Evolutionary conservation across 176 grass and related monocot genomes (phyloP).

Genomic region (Stipa capillata): DNA sequence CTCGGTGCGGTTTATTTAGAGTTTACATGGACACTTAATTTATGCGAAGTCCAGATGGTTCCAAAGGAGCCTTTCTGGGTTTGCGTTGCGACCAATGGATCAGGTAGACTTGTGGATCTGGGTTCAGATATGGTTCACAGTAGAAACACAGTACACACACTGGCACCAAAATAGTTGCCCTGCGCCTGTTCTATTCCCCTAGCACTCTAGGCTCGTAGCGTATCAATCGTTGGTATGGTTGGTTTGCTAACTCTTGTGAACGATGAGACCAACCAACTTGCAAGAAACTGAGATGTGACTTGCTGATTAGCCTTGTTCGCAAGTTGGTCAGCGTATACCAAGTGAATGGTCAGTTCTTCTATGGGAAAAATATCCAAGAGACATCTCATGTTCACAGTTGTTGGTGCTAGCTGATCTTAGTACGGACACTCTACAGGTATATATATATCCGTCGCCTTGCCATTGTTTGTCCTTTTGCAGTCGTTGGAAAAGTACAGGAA

Average conservation of each 20-base stretch:
- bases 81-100: too few species aligned
- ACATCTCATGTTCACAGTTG: not conserved
- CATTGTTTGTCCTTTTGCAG: not conserved
- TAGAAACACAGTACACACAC: not conserved
- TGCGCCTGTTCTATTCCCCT: not conserved
- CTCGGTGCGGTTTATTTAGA: too few species aligned
- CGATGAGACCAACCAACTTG: not conserved
- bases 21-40: too few species aligned
- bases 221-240: not conserved
- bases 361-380: not conserved
- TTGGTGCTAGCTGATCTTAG: not conserved
- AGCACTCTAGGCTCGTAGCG: not conserved
- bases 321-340: not conserved
- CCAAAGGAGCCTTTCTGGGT: too few species aligned
- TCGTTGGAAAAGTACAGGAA: not conserved
- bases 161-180: not conserved
- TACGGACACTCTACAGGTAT: not conserved
- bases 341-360: not conserved
- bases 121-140: not conserved
- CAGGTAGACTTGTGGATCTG: too few species aligned
- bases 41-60: too few species aligned
- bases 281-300: not conserved
- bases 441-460: too few species aligned
- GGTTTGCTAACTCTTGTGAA: not conserved
- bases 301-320: not conserved